A percentile compares a stretch with the other conserved stretches of the same genome.
Conservation (phyloP, 805 yeast genomes). For the Ogataea pini region DNA sequence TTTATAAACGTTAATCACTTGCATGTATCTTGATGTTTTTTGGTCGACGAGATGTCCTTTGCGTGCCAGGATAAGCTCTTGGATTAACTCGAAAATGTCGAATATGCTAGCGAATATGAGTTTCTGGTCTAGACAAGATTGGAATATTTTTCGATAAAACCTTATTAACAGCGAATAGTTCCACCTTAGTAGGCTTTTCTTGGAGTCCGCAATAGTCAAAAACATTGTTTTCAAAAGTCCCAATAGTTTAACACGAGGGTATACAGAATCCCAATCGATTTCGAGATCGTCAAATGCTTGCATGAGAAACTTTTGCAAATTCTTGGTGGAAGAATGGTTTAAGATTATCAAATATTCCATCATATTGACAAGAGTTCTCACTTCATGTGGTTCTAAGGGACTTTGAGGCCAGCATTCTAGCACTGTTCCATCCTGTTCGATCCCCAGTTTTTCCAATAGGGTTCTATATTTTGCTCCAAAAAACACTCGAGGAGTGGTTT, state of each 20-base stretch:
- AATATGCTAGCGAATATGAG: constrained; percentile 5
- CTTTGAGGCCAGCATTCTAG: constrained; percentile 5
- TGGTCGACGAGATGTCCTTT: constrained; percentile 2
- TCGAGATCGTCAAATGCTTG: constrained; percentile 3
- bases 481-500: constrained; percentile 7
- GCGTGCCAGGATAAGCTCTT: constrained; percentile 16
- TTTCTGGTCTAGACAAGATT: constrained; percentile 10
- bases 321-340: constrained; percentile 9
- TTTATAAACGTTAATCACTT: constrained; percentile 12
- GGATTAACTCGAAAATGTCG: constrained; percentile 16
- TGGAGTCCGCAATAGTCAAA: constrained; percentile 7
- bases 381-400: constrained; percentile 8
- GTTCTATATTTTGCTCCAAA: constrained; percentile 8
- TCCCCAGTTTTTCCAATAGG: constrained; percentile 13
- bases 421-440: constrained; percentile 12
- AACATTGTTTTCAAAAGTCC: constrained; percentile 6
- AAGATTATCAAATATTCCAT: constrained; percentile 12
- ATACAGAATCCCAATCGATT: constrained; percentile 8
- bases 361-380: constrained; percentile 5
- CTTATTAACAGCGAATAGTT: constrained; percentile 12
- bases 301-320: constrained; percentile 11
- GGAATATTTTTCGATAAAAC: constrained; percentile 6
- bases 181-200: constrained; percentile 7
- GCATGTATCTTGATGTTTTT: constrained; percentile 13
- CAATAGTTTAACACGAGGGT: constrained; percentile 10